Percentiles rank a stretch among this genome's conserved stretches.
phyloP scores from a whole-genome alignment of 2,329 filamentous ascomycete species.

The Botrytis galanthina region DNA sequence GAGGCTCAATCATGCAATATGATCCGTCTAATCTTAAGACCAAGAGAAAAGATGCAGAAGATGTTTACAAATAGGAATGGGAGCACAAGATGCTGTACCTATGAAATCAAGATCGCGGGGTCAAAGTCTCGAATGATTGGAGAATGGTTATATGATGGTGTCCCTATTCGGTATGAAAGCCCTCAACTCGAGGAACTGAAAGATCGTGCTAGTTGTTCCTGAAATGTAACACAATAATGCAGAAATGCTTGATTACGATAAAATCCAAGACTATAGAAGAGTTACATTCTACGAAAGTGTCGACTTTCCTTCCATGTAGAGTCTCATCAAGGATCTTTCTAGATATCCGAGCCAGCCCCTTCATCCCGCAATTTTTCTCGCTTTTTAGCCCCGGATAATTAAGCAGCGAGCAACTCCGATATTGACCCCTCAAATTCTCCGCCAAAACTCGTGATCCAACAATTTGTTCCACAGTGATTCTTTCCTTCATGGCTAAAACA shows the following conservation, averaged over 20 bases:
- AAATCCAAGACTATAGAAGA: not conserved
- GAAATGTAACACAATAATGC: not conserved
- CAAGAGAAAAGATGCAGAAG: not conserved
- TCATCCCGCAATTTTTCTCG: conserved; percentile 11
- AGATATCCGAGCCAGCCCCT: conserved; percentile 9
- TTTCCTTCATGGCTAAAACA: not conserved
- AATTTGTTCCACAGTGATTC: not conserved
- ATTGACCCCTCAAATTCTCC: conserved; percentile 18
- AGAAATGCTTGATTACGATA: not conserved
- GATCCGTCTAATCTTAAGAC: not conserved
- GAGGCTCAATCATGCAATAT: not conserved
- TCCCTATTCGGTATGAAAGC: not conserved
- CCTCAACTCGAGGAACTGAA: not conserved
- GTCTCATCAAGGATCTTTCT: not conserved
- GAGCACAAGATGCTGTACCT: conserved; percentile 14
- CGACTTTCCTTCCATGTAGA: not conserved
- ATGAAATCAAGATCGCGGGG: conserved; percentile 13
- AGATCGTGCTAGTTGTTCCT: not conserved
- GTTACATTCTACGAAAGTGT: not conserved
- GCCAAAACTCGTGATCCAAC: conserved; percentile 19
- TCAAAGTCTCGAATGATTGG: not conserved
- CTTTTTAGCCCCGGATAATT: conserved; percentile 21
- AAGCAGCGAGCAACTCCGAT: conserved; percentile 10
- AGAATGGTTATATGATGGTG: not conserved
- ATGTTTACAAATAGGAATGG: not conserved